Conservation (phyloP, 2,329 filamentous ascomycete species). For the Botrytis medusae region DNA sequence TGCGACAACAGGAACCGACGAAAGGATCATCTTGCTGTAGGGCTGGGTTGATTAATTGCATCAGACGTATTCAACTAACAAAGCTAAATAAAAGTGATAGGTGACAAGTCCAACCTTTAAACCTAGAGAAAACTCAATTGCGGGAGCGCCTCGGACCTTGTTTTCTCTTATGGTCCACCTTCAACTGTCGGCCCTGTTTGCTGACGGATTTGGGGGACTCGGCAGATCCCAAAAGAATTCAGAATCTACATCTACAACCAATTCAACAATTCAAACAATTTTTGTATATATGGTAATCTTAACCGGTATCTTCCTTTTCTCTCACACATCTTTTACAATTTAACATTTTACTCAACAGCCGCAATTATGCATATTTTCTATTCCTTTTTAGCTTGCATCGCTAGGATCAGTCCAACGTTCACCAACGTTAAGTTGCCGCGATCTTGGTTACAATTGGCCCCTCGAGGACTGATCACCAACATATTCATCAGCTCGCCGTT, state of each 20-base stretch:
- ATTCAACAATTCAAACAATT: slow-evolving; percentile 8
- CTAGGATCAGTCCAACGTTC: slow-evolving; percentile 22
- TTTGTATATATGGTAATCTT: neutral
- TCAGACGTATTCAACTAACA: neutral
- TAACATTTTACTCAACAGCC: slow-evolving; percentile 3
- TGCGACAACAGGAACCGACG: neutral
- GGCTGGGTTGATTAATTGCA: slow-evolving; percentile 6
- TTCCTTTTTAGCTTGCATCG: slow-evolving; percentile 8
- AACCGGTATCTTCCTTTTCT: neutral
- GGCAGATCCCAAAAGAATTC: neutral
- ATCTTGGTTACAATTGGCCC: slow-evolving; percentile 23
- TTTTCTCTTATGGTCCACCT: neutral
- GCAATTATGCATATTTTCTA: slow-evolving; percentile 16
- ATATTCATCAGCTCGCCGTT: slow-evolving; percentile 21
- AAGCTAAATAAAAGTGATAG: slow-evolving; percentile 3
- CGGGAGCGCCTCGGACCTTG: slow-evolving; percentile 5
- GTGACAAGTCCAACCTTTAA: neutral
- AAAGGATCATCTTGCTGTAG: slow-evolving; percentile 16
- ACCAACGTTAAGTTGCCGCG: slow-evolving; percentile 29
- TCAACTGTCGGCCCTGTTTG: neutral
- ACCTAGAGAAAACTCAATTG: neutral
- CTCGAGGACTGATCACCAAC: slow-evolving; percentile 24
- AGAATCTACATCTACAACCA: neutral
- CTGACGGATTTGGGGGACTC: slow-evolving; percentile 7
- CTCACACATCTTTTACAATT: neutral